These are phyloP conservation scores for Trichosporon faecale DNA, from an alignment of 1,284 basidiomycete species.

Conservation along the genomic window DNA sequence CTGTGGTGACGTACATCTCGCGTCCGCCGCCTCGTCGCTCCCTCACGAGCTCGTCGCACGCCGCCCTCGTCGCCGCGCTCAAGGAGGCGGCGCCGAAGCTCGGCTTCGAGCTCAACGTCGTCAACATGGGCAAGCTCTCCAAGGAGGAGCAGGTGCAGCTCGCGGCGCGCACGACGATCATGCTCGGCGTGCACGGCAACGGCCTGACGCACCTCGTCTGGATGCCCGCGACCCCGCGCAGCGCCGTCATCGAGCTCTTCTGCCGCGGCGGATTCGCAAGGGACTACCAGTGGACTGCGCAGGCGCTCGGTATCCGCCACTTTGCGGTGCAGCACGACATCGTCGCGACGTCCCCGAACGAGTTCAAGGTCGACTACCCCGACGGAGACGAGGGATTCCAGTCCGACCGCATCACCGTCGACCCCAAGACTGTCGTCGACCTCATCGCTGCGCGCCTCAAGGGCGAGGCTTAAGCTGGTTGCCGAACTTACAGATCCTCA, in stretches of 20 bases:
- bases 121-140: slow-evolving; percentile 48
- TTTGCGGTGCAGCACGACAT: slow-evolving; percentile 50
- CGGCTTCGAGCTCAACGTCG: slow-evolving; percentile 61
- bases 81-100: slow-evolving; percentile 58
- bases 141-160: slow-evolving; percentile 52
- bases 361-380: slow-evolving; percentile 63
- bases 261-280: slow-evolving; percentile 48
- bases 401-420: slow-evolving; percentile 64
- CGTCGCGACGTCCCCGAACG: slow-evolving; percentile 58
- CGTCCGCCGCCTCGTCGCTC: slow-evolving; percentile 62
- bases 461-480: slow-evolving; percentile 54
- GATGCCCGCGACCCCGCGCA: slow-evolving; percentile 51
- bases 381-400: slow-evolving; percentile 63
- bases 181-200: slow-evolving; percentile 74
- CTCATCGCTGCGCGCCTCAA: slow-evolving; percentile 79
- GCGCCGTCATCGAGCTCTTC: slow-evolving; percentile 53
- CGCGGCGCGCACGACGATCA: slow-evolving; percentile 66
- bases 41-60: slow-evolving; percentile 62
- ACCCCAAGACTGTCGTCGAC: slow-evolving; percentile 81
- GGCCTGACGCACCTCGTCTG: slow-evolving; percentile 60
- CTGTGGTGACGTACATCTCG: slow-evolving; percentile 72
- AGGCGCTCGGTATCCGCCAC: slow-evolving; percentile 50
- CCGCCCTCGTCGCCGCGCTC: slow-evolving; percentile 60
- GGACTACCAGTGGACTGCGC: slow-evolving; percentile 53
- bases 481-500: not conserved